phyloP scores from a whole-genome alignment of 2,329 filamentous ascomycete species.

The Nigrospora osmanthi region DNA sequence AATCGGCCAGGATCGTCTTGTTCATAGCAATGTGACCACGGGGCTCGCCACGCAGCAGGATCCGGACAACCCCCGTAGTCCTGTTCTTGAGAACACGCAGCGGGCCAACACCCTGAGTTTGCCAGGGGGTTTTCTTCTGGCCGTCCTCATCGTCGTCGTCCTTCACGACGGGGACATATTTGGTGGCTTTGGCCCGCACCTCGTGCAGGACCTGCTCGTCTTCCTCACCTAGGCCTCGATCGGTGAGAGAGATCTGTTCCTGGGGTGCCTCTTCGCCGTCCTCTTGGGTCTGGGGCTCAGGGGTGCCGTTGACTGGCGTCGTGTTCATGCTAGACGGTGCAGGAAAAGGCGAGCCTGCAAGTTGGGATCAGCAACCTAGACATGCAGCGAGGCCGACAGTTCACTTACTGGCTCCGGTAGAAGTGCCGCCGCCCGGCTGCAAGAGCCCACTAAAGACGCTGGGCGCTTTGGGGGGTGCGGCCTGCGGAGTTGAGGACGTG shows the following conservation, averaged over 20 bases:
- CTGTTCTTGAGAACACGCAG: conserved; percentile 70
- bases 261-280: conserved; percentile 46
- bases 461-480: conserved; percentile 16
- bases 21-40: conserved; percentile 70
- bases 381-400: not conserved
- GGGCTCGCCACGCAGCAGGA: conserved; percentile 69
- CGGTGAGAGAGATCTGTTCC: conserved; percentile 63
- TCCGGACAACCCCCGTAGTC: conserved; percentile 54
- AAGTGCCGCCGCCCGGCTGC: conserved; percentile 23
- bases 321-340: conserved; percentile 54
- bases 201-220: conserved; percentile 66
- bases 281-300: conserved; percentile 43
- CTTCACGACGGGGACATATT: conserved; percentile 39
- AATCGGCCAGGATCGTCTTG: conserved; percentile 51
- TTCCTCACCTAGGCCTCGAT: conserved; percentile 60
- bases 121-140: conserved; percentile 54
- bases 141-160: conserved; percentile 36
- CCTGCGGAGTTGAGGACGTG: conserved; percentile 19
- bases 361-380: not conserved
- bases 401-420: conserved; percentile 34
- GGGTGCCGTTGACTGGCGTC: conserved; percentile 50
- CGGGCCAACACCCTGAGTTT: conserved; percentile 61
- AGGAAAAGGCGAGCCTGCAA: conserved; percentile 31
- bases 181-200: conserved; percentile 61
- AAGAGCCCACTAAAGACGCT: conserved; percentile 13